A percentile compares a stretch with the other conserved stretches of the same genome.
These are phyloP conservation scores for Didymella pinodella DNA, from an alignment of 2,329 filamentous ascomycete species.

Conservation along the genomic window DNA sequence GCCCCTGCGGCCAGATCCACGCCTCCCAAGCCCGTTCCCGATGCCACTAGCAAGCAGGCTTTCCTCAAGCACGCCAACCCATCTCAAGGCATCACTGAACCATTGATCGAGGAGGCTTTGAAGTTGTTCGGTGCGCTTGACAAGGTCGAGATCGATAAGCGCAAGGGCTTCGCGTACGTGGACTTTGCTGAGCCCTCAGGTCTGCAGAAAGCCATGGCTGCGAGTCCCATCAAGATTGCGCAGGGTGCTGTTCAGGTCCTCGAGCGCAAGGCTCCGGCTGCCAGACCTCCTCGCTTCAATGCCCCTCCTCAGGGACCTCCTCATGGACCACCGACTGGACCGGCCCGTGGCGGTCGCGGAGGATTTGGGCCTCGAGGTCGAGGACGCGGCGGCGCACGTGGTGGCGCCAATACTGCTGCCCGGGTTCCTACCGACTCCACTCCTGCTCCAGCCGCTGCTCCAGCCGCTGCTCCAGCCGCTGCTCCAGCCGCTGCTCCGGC, in stretches of 20 bases:
- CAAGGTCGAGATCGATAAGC: conserved; percentile 89
- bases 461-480: not conserved
- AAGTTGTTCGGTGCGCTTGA: conserved; percentile 75
- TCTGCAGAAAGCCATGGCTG: conserved; percentile 79
- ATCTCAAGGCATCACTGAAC: conserved; percentile 89
- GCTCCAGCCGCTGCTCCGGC: conserved; percentile 12
- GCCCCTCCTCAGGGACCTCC: conserved; percentile 39
- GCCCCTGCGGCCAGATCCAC: conserved; percentile 23
- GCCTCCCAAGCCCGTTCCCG: conserved; percentile 33
- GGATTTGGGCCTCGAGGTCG: conserved; percentile 47
- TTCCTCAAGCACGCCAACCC: conserved; percentile 71
- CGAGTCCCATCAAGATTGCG: conserved; percentile 81
- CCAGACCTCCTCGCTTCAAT: conserved; percentile 39
- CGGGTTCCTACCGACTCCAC: no score
- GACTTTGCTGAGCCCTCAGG: conserved; percentile 79
- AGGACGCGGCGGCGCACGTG: conserved; percentile 44
- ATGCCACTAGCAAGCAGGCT: conserved; percentile 60
- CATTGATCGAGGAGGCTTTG: conserved; percentile 77
- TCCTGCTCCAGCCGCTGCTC: conserved; percentile 15
- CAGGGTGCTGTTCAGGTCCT: conserved; percentile 87
- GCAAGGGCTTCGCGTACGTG: conserved; percentile 93
- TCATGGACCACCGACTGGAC: conserved; percentile 40
- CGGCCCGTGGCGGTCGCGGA: conserved; percentile 42
- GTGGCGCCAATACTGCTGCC: conserved; percentile 35
- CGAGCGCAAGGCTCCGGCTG: conserved; percentile 72